Evolutionary conservation across 306 rosid genomes (phyloP).

Genomic region (Parietaria judaica): DNA sequence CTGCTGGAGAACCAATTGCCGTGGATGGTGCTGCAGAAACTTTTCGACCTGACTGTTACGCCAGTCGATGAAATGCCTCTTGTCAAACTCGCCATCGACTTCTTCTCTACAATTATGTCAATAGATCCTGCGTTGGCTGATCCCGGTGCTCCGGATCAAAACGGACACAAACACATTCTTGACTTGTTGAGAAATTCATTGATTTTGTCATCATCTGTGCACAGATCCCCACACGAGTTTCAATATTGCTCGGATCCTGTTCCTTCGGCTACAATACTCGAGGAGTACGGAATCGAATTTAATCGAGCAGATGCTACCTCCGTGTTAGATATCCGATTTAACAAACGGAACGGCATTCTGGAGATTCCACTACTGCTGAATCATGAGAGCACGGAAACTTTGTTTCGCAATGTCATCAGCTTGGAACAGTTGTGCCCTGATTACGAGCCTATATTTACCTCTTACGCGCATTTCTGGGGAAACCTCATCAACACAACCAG

Average conservation of each 20-base stretch:
- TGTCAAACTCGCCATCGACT: background rate
- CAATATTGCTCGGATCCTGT: background rate
- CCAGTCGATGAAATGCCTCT: background rate
- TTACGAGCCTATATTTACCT: slow-evolving; percentile 4
- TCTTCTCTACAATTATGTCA: background rate
- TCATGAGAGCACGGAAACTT: slow-evolving; percentile 7
- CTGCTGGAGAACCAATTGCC: slow-evolving; percentile 15
- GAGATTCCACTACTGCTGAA: background rate
- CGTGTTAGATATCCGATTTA: slow-evolving; percentile 6
- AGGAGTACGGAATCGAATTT: slow-evolving; percentile 12
- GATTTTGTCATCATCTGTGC: background rate
- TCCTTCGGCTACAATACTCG: slow-evolving; percentile 5
- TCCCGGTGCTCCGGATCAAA: background rate
- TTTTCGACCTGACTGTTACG: background rate
- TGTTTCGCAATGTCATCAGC: slow-evolving; percentile 8
- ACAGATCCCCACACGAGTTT: accelerated
- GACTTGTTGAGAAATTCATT: slow-evolving; percentile 13
- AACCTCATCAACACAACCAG: background rate
- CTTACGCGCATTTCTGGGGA: slow-evolving; percentile 14
- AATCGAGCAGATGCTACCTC: background rate
- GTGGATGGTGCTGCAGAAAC: slow-evolving; percentile 13
- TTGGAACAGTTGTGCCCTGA: slow-evolving; percentile 15
- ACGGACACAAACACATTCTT: slow-evolving; percentile 6
- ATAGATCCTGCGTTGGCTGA: too few species aligned
- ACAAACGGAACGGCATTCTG: background rate